Evolutionary conservation across 768 basidiomycete genomes (phyloP).

Genomic region (Phaeotremella skinneri): DNA sequence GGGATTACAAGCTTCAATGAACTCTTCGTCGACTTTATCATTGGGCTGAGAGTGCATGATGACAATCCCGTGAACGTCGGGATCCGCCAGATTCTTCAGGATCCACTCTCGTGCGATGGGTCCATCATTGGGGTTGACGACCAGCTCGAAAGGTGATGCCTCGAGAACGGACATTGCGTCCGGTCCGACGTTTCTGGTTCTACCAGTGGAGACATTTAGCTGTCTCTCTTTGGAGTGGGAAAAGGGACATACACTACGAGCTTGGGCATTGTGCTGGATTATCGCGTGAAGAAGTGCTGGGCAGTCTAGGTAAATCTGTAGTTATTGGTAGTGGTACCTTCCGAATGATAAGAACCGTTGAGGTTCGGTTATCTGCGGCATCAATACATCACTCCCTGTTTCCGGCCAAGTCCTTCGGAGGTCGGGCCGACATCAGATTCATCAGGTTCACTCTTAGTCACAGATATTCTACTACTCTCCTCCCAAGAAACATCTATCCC

Average conservation of each 20-base stretch:
- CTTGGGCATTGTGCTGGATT: slow-evolving; percentile 22
- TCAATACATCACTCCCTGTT: too few relatives aligned
- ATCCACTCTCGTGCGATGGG: slow-evolving; percentile 21
- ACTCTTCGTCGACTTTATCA: slow-evolving; percentile 67
- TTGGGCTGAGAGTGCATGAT: slow-evolving; percentile 27
- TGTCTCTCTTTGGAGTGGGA: too few relatives aligned
- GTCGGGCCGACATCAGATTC: too few relatives aligned
- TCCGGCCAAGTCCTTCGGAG: too few relatives aligned
- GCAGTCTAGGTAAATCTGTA: too few relatives aligned
- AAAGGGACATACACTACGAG: slow-evolving; percentile 16
- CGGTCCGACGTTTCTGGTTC: slow-evolving; percentile 41
- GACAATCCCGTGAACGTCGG: slow-evolving; percentile 18
- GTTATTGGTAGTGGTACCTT: too few relatives aligned
- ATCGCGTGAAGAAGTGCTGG: neutral
- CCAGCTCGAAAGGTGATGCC: slow-evolving; percentile 52
- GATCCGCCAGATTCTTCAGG: slow-evolving; percentile 27
- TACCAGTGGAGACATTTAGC: slow-evolving; percentile 3
- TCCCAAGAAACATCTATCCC: too few relatives aligned
- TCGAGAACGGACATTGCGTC: slow-evolving; percentile 41
- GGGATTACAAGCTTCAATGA: slow-evolving; percentile 60
- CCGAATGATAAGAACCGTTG: too few relatives aligned
- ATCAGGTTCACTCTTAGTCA: too few relatives aligned
- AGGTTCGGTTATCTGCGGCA: too few relatives aligned
- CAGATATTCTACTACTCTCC: too few relatives aligned
- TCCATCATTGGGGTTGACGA: slow-evolving; percentile 56